These are phyloP conservation scores for Lyophyllum semitale DNA, from an alignment of 768 basidiomycete species.

Conservation along the genomic window DNA sequence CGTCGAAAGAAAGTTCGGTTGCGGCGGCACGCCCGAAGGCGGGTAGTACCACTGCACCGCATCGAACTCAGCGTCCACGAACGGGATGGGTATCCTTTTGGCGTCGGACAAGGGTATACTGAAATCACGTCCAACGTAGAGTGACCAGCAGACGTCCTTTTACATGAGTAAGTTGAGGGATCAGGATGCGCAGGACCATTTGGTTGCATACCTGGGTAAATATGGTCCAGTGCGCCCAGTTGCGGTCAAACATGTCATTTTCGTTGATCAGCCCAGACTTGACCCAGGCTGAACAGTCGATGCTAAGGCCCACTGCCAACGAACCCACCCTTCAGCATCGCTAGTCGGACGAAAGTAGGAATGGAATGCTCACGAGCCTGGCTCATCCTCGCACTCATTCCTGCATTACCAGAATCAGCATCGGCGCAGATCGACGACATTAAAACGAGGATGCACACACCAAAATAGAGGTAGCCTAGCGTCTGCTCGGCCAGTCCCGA, in stretches of 20 bases:
- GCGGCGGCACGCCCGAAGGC: conserved; percentile 37
- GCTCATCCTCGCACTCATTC: conserved; percentile 59
- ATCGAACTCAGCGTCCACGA: conserved; percentile 52
- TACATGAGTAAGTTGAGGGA: neutral
- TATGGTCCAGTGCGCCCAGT: conserved; percentile 63
- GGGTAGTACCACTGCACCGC: conserved; percentile 46
- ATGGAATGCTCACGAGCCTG: conserved; percentile 55
- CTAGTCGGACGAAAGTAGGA: neutral
- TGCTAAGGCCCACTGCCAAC: conserved; percentile 53
- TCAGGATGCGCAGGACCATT: neutral
- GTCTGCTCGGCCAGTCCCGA: conserved; percentile 49
- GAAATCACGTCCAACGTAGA: conserved; percentile 67
- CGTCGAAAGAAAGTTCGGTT: conserved; percentile 44
- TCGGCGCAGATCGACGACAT: neutral
- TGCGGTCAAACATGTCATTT: conserved; percentile 55
- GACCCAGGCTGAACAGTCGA: conserved; percentile 61
- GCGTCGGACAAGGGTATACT: conserved; percentile 40
- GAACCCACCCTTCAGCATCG: neutral
- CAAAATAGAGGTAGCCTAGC: conserved; percentile 49
- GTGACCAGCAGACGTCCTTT: conserved; percentile 64
- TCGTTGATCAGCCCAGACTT: conserved; percentile 50
- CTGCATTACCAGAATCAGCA: conserved; percentile 25
- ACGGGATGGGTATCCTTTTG: conserved; percentile 45
- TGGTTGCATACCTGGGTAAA: conserved; percentile 46
- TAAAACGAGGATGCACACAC: conserved; percentile 26